Evolutionary conservation across 192 early-diverging fungal species (phyloP), one percentile per base, ranked within the genome.

Genomic region (Entomortierella beljakovae): DNA sequence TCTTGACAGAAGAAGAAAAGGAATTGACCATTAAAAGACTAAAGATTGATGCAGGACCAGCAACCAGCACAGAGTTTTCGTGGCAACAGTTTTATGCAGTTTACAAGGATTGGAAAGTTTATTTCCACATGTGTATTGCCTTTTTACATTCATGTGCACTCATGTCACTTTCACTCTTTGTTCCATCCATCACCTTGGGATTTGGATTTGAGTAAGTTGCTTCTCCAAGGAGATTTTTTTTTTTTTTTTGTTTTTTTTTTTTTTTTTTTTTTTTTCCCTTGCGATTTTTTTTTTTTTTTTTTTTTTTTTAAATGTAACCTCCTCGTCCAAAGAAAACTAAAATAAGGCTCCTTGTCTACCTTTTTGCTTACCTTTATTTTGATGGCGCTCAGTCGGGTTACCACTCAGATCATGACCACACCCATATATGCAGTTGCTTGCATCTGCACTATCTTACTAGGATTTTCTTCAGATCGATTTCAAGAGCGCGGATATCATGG

Each of bases 181-280:
- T 94, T 49, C 92, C 93, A 1, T 86, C 87, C 22, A 89, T 94
- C 25, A 84, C 93, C 58, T 75, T 81, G n/a, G 80, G 84, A n/a
- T 68, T 69, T 35, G 57, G 66, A 25, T 35, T 38, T 28, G 29
- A 69, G 57, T 32, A 58, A 29, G 28, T 43, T 10, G 4, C n/a
- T n/a, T n/a, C n/a, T n/a, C n/a, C n/a, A n/a, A n/a, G n/a, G n/a
- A n/a, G n/a, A n/a, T n/a, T n/a, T n/a, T n/a, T 51, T 16, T 22
- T 35, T 55, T 28, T 65, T 40, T 55, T 20, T 28, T n/a, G 2
- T 1, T 25, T 35, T 22, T 90, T 51, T 3, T 26, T 25, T 57
- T 35, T 42, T 42, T 55, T 4, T 23, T 42, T 56, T 23, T 48
- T 7, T 57, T 82, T 29, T 48, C 7, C 52, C 37, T 31, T 20